phyloP scores from a whole-genome alignment of 2,329 filamentous ascomycete species.

The Aspergillus arachidicola region DNA sequence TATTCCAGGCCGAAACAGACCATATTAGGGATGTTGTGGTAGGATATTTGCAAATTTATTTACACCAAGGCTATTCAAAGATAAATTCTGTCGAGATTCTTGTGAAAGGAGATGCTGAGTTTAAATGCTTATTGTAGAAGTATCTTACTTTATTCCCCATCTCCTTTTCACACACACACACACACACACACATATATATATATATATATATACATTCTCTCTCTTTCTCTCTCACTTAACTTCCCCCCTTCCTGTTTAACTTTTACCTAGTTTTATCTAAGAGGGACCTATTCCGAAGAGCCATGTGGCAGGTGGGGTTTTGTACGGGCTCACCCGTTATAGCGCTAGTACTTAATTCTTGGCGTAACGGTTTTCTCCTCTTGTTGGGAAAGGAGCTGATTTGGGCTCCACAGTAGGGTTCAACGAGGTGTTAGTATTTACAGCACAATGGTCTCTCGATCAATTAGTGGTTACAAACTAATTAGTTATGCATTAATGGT shows the following conservation, averaged over 20 bases:
- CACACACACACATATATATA: too few relatives aligned
- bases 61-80: not conserved
- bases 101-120: not conserved
- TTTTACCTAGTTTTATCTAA: constrained; percentile 3
- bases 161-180: not conserved
- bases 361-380: constrained; percentile 37
- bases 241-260: constrained; percentile 3
- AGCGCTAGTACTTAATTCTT: constrained; percentile 27
- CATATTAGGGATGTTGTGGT: not conserved
- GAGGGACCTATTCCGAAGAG: constrained; percentile 3
- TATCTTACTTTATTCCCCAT: not conserved
- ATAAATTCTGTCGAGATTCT: not conserved
- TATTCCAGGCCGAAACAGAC: not conserved
- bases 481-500: not conserved
- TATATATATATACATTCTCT: not conserved
- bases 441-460: not conserved
- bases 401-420: constrained; percentile 13
- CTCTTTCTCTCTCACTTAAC: constrained; percentile 2
- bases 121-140: not conserved
- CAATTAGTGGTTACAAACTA: not conserved
- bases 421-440: not conserved
- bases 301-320: constrained; percentile 37
- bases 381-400: constrained; percentile 18
- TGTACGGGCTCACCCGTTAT: constrained; percentile 36
- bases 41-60: not conserved